phyloP scores from a whole-genome alignment of 2,329 filamentous ascomycete species.

The Colletotrichum tofieldiae region DNA sequence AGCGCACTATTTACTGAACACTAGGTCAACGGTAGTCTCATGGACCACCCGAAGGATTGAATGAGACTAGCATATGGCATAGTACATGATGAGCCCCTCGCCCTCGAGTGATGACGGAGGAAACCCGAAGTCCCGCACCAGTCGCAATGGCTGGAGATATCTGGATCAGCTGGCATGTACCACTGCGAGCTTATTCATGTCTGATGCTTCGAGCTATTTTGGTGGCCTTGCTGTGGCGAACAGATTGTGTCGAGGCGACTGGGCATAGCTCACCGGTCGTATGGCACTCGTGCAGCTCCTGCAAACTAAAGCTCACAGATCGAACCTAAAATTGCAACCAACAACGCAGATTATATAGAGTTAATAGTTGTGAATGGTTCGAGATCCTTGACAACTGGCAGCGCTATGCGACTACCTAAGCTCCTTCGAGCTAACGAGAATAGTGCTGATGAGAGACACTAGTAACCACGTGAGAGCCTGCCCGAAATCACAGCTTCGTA shows the following conservation, averaged over 20 bases:
- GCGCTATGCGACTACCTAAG: conserved; percentile 7
- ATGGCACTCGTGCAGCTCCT: not conserved
- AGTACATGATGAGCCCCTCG: not conserved
- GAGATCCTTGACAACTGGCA: conserved; percentile 38
- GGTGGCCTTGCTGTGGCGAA: not conserved
- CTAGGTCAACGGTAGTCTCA: not conserved
- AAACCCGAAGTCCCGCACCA: not conserved
- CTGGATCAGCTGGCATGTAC: conserved; percentile 1
- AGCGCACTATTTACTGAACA: not conserved
- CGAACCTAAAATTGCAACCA: not conserved
- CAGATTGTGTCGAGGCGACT: not conserved
- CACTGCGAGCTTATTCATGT: conserved; percentile 10
- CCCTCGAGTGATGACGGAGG: not conserved
- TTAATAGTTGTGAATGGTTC: not conserved
- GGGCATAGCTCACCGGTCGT: not conserved
- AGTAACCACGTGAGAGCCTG: conserved; percentile 19
- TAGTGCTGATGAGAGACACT: conserved; percentile 29
- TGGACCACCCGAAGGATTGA: not conserved
- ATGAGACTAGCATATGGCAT: not conserved
- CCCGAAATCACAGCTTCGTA: not conserved
- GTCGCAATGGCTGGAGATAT: not conserved
- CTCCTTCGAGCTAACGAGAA: conserved; percentile 8
- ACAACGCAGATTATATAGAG: not conserved
- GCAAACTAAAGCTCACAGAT: not conserved
- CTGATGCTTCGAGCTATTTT: not conserved